These are phyloP conservation scores for Stenogyne calaminthoides DNA, from an alignment of 305 asterid species.

Conservation along the genomic window DNA sequence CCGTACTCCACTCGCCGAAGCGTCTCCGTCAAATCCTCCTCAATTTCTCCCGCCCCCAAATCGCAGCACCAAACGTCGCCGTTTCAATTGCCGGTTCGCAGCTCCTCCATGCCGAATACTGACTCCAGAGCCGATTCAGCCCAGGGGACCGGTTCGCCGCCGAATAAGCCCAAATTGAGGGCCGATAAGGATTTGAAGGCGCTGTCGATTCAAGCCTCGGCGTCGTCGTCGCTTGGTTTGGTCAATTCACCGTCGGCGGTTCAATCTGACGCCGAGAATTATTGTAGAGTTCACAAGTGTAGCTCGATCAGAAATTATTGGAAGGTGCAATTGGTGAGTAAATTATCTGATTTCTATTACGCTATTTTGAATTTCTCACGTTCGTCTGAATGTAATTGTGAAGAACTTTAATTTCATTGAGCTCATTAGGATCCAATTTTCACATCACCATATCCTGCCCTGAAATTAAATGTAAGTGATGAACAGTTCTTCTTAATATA, in stretches of 20 bases:
- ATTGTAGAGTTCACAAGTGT: slow-evolving; percentile 36
- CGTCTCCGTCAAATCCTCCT: slow-evolving; percentile 50
- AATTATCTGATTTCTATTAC: neutral
- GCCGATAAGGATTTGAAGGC: slow-evolving; percentile 61
- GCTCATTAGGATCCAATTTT: neutral
- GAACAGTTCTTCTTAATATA: no score
- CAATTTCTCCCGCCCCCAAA: slow-evolving; percentile 40
- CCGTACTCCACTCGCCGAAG: slow-evolving; percentile 84
- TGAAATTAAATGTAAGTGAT: no score
- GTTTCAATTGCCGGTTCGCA: slow-evolving; percentile 41
- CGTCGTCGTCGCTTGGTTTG: slow-evolving; percentile 35
- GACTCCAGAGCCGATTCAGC: slow-evolving; percentile 25
- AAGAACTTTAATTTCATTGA: neutral
- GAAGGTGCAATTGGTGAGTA: slow-evolving; percentile 54
- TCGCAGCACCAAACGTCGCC: slow-evolving; percentile 40
- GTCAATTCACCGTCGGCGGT: slow-evolving; percentile 41
- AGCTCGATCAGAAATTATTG: slow-evolving; percentile 39
- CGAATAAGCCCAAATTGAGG: slow-evolving; percentile 57
- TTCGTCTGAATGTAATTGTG: neutral
- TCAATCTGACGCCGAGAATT: slow-evolving; percentile 30
- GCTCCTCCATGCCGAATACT: slow-evolving; percentile 56
- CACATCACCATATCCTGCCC: neutral
- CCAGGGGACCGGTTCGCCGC: slow-evolving; percentile 27
- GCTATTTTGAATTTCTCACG: neutral
- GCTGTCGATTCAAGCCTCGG: slow-evolving; percentile 54